A percentile compares a stretch with the other conserved stretches of the same genome.
Evolutionary conservation across 1,284 basidiomycete species (phyloP).

Genomic region (Austroboletus novae-zelandiae): DNA sequence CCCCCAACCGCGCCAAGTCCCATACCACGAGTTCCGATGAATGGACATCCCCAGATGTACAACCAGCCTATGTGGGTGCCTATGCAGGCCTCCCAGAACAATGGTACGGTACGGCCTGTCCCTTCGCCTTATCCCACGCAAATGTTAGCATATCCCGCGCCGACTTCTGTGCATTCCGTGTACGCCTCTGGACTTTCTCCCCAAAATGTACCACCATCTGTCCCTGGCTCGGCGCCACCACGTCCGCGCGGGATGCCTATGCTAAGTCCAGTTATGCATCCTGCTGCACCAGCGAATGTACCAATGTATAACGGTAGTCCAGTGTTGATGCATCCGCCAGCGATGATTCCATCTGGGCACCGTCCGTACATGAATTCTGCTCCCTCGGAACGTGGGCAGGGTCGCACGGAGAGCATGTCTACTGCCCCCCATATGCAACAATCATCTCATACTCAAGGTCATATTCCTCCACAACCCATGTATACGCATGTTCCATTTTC

Average conservation of each 20-base stretch:
- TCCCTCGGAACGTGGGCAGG: conserved; percentile 28
- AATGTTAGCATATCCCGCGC: conserved; percentile 61
- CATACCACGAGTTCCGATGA: conserved; percentile 59
- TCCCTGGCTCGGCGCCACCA: conserved; percentile 44
- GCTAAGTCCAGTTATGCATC: conserved; percentile 68
- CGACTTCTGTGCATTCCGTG: conserved; percentile 44
- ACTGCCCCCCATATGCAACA: conserved; percentile 27
- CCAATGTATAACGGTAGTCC: conserved; percentile 66
- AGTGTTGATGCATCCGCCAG: conserved; percentile 58
- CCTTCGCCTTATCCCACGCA: conserved; percentile 62
- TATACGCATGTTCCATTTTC: conserved; percentile 34
- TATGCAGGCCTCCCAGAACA: conserved; percentile 45
- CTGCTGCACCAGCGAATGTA: conserved; percentile 42
- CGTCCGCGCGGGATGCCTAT: conserved; percentile 47
- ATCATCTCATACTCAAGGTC: conserved; percentile 25
- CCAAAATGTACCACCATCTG: conserved; percentile 38
- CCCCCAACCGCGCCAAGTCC: conserved; percentile 58
- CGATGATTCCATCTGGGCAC: conserved; percentile 34
- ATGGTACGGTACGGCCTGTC: conserved; percentile 54
- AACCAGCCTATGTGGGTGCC: conserved; percentile 67
- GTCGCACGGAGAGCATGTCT: conserved; percentile 27
- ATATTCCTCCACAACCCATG: conserved; percentile 30
- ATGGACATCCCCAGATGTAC: conserved; percentile 58
- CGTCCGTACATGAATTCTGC: conserved; percentile 30
- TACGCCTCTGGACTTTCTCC: conserved; percentile 51